Base-by-base conservation (phyloP, 192 early-diverging fungal species). In the Entomortierella parvispora region DNA sequence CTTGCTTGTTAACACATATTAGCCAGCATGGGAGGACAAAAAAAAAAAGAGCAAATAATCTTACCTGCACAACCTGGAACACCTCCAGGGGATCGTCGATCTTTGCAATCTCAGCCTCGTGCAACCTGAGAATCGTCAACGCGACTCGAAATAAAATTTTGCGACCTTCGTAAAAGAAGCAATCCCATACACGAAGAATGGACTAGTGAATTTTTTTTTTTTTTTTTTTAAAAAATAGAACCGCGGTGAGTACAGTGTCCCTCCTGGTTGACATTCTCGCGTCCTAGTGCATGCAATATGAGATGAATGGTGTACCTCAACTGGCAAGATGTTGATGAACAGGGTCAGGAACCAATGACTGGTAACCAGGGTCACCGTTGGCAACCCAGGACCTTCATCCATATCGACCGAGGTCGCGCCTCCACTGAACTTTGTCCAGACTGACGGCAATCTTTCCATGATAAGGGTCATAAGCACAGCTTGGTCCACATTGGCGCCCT, bases 271-370 rank as follows among this genome's bases (percentile, higher is more conserved):
- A n/a, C n/a, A n/a, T n/a, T n/a, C n/a, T n/a, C n/a, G n/a, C n/a
- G n/a, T n/a, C n/a, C n/a, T n/a, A n/a, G n/a, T n/a, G n/a, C n/a
- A n/a, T n/a, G n/a, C n/a, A n/a, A n/a, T n/a, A n/a, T n/a, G n/a
- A n/a, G n/a, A n/a, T n/a, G n/a, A n/a, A n/a, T n/a, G n/a, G n/a
- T n/a, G n/a, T 76, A 87, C 89, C 77, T 93, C 93, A 23, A 86
- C 82, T 0, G 94, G 94, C 23, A 94, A 75, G 52, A 92, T 87
- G 65, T 91, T 91, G 57, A 94, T 89, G 63, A 91, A 96, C 3
- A 94, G 75, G 0, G 92, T 92, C 68, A 93, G 75, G 65, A 94
- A 92, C 94, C 94, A 96, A 52, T 88, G 92, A 37, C 90, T 93
- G 1, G 92, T 94, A 14, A 92, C 90, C 61, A 94, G 80, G 20